phyloP scores from a whole-genome alignment of 345 rosid genomes.

The Moricandia arvensis region DNA sequence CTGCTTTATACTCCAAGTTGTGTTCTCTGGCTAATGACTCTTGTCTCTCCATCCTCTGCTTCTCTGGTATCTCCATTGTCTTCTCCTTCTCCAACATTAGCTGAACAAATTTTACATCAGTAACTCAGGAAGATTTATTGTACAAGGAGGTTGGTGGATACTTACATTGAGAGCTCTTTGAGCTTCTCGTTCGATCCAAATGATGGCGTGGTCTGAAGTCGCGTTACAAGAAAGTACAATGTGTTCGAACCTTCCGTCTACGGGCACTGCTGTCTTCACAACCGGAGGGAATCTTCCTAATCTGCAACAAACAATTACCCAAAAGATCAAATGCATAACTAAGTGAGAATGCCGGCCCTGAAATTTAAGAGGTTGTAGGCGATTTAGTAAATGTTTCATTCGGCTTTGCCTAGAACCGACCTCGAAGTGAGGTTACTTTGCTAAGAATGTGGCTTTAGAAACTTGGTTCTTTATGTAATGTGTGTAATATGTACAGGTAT shows the following conservation, averaged over 20 bases:
- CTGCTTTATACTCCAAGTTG: conserved; percentile 73
- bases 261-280: conserved; percentile 92
- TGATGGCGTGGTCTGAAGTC: conserved; percentile 87
- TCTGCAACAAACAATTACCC: conserved; percentile 41
- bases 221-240: conserved; percentile 93
- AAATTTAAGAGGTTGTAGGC: too few species aligned
- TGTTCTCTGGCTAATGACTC: conserved; percentile 71
- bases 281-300: conserved; percentile 84
- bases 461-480: too few species aligned
- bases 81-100: conserved; percentile 73
- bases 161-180: conserved; percentile 73
- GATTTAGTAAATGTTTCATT: too few species aligned
- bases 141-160: background rate
- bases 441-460: too few species aligned
- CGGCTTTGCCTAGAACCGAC: too few species aligned
- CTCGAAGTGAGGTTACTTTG: too few species aligned
- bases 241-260: conserved; percentile 95
- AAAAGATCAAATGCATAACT: too few species aligned
- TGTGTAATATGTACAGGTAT: too few species aligned
- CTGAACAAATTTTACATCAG: too few species aligned
- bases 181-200: conserved; percentile 92
- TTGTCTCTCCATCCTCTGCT: conserved; percentile 90
- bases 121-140: background rate
- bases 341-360: too few species aligned
- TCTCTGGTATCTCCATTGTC: conserved; percentile 62